phyloP scores from a whole-genome alignment of 495 filamentous ascomycete species.

The Neohortaea acidophila region DNA sequence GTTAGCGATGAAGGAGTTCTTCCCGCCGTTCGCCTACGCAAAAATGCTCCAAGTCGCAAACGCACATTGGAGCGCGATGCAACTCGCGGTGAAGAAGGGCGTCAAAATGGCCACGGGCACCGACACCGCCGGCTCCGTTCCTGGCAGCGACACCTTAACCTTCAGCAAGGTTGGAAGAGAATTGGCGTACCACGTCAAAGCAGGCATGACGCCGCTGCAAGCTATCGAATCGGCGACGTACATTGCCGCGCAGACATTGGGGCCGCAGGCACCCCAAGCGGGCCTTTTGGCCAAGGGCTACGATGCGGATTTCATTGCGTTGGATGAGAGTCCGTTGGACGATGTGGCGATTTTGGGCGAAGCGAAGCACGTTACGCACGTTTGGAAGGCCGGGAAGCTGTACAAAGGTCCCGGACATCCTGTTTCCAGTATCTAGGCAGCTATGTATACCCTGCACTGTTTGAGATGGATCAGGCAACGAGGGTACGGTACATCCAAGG shows the following conservation, averaged over 20 bases:
- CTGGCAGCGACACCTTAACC: slow-evolving; percentile 1
- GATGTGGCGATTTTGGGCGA: slow-evolving; percentile 2
- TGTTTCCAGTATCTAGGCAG: neutral
- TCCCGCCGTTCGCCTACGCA: slow-evolving; percentile 26
- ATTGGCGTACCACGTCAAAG: slow-evolving; percentile 5
- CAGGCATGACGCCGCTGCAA: slow-evolving; percentile 12
- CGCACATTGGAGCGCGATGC: slow-evolving; percentile 1
- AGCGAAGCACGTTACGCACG: slow-evolving; percentile 5
- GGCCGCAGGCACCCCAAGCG: slow-evolving; percentile 3
- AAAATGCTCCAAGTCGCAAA: slow-evolving; percentile 22
- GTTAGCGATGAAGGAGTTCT: slow-evolving; percentile 22
- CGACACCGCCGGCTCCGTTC: slow-evolving; percentile 2
- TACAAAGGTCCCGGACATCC: neutral
- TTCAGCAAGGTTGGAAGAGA: slow-evolving; percentile 11
- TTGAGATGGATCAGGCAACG: too few relatives aligned
- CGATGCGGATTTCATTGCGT: slow-evolving; percentile 13
- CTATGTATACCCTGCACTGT: too few relatives aligned
- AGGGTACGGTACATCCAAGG: too few relatives aligned
- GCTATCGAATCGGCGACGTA: slow-evolving; percentile 12
- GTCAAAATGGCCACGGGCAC: slow-evolving; percentile 8
- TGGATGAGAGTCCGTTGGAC: slow-evolving; percentile 9
- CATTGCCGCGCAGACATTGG: slow-evolving; percentile 6
- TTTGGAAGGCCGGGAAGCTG: slow-evolving; percentile 4
- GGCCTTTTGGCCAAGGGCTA: slow-evolving; percentile 6
- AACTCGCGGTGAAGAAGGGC: slow-evolving; percentile 6